phyloP scores from a whole-genome alignment of 768 basidiomycete species.

The Butyriboletus loyo region DNA sequence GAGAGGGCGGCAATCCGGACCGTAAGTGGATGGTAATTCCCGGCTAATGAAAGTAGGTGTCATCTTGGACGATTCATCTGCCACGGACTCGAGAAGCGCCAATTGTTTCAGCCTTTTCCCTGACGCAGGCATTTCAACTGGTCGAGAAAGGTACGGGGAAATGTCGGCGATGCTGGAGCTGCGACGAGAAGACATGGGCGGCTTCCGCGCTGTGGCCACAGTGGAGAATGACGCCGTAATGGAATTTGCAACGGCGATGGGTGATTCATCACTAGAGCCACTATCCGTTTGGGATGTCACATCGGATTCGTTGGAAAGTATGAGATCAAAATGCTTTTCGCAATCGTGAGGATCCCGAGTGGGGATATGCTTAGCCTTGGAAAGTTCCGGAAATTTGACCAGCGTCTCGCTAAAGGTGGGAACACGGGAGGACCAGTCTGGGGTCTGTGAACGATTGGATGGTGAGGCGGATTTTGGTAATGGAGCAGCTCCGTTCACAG shows the following conservation, averaged over 20 bases:
- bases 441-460: conserved; percentile 19
- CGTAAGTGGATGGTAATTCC: conserved; percentile 19
- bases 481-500: conserved; percentile 2
- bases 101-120: conserved; percentile 66
- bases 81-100: conserved; percentile 68
- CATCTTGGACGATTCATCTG: conserved; percentile 69
- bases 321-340: conserved; percentile 1
- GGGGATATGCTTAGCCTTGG: conserved; percentile 3
- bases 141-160: conserved; percentile 63
- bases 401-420: conserved; percentile 19
- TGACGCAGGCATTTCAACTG: conserved; percentile 51
- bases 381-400: conserved; percentile 5
- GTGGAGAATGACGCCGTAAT: conserved; percentile 11
- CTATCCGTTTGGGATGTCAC: neutral
- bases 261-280: conserved; percentile 8
- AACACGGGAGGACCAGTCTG: conserved; percentile 34
- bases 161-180: conserved; percentile 59
- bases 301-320: neutral
- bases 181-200: conserved; percentile 27
- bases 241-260: neutral
- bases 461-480: conserved; percentile 10
- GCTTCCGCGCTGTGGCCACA: conserved; percentile 19
- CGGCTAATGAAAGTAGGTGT: conserved; percentile 38
- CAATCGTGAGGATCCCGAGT: conserved; percentile 2
- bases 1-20: neutral